Conservation (phyloP, 257 asterid genomes). For the Petunia secreta region DNA sequence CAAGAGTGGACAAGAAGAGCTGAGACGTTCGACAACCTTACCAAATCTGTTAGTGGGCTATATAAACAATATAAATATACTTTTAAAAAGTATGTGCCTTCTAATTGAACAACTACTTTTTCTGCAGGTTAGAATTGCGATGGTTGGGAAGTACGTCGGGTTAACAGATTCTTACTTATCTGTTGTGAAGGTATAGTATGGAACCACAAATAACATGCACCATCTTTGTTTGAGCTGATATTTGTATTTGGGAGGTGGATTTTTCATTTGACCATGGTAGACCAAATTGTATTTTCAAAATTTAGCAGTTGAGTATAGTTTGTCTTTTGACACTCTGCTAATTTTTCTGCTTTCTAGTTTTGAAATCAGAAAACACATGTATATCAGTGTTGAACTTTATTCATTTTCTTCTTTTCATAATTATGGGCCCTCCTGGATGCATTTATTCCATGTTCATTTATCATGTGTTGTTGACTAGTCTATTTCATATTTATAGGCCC, state of each 20-base stretch:
- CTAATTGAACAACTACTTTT: conserved; percentile 28
- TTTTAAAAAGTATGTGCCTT: neutral
- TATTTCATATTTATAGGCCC: conserved; percentile 63
- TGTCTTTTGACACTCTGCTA: conserved; percentile 1
- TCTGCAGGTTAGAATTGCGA: conserved; percentile 85
- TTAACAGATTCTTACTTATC: conserved; percentile 92
- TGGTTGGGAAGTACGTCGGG: conserved; percentile 99
- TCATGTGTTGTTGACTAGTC: neutral
- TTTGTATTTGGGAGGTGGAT: neutral
- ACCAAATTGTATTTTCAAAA: too few species aligned
- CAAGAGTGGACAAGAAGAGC: conserved; percentile 94
- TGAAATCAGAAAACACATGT: neutral
- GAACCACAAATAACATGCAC: neutral
- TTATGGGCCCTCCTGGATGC: conserved; percentile 14
- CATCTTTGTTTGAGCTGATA: neutral
- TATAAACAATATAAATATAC: neutral
- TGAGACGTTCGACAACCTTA: conserved; percentile 79
- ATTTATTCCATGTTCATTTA: neutral
- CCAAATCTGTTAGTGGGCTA: conserved; percentile 64
- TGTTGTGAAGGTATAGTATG: conserved; percentile 77
- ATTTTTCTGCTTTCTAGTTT: conserved; percentile 9
- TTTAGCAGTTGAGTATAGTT: neutral
- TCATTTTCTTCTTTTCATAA: neutral
- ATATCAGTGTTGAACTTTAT: neutral
- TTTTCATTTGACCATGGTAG: neutral